A percentile compares a stretch with the other conserved stretches of the same genome.
Conservation (phyloP, 73 alveolate genomes). For the Paramecium octaurelia region DNA sequence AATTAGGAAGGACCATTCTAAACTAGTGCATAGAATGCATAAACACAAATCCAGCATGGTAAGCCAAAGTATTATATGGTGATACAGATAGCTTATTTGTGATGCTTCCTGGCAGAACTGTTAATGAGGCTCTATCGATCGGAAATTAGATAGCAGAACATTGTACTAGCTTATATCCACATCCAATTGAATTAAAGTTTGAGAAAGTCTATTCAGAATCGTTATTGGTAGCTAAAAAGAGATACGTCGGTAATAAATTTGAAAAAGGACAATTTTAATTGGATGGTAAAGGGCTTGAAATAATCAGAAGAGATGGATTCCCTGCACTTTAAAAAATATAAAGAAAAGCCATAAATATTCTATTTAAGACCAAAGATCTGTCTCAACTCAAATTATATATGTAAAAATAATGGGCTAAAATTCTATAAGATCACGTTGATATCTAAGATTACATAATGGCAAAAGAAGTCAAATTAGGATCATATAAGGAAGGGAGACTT, state of each 20-base stretch:
- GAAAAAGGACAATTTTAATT: constrained; percentile 86
- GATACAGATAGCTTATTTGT: constrained; percentile 99
- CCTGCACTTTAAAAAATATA: constrained; percentile 82
- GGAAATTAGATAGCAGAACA: constrained; percentile 86
- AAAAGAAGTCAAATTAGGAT: constrained; percentile 87
- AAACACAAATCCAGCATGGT: constrained; percentile 50
- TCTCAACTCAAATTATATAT: constrained; percentile 78
- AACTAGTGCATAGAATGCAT: constrained; percentile 13
- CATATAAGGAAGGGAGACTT: constrained; percentile 66
- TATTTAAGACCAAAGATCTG: constrained; percentile 86
- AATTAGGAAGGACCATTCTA: constrained; percentile 56
- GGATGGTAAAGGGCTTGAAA: constrained; percentile 95
- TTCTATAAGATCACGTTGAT: constrained; percentile 73
- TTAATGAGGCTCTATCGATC: constrained; percentile 85
- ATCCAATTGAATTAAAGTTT: constrained; percentile 94
- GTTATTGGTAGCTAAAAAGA: constrained; percentile 87
- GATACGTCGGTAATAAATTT: constrained; percentile 93
- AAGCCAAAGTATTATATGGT: constrained; percentile 96
- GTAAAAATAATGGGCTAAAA: constrained; percentile 84
- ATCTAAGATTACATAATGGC: constrained; percentile 88
- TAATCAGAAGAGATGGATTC: constrained; percentile 90
- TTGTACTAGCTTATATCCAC: constrained; percentile 82
- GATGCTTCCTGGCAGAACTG: constrained; percentile 74
- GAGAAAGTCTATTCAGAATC: constrained; percentile 94
- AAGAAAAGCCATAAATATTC: constrained; percentile 81